Percentiles rank a stretch among this genome's conserved stretches.
Evolutionary conservation across 2,329 filamentous ascomycete species (phyloP).

Genomic region (Ophiocordyceps camponoti-leonardi): DNA sequence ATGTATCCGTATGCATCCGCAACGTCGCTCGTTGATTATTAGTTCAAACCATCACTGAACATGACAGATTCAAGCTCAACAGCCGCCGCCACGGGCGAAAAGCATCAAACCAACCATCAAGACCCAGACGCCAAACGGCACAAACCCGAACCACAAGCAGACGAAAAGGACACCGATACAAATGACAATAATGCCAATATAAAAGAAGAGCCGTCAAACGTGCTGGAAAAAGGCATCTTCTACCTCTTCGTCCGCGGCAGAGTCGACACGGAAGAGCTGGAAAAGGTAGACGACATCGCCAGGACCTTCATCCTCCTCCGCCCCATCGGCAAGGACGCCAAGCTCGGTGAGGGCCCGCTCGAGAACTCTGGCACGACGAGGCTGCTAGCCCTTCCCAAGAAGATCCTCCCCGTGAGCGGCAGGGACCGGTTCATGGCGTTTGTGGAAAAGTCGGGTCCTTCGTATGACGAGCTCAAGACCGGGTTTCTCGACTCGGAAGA

Average conservation of each 20-base stretch:
- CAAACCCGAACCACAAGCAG: background rate
- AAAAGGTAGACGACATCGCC: constrained; percentile 53
- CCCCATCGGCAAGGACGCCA: constrained; percentile 50
- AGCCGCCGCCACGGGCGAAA: constrained; percentile 7
- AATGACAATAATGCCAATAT: too few species aligned
- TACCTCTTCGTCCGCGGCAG: constrained; percentile 81
- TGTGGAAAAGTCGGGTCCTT: constrained; percentile 55
- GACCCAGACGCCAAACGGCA: constrained; percentile 9
- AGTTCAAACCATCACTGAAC: too few species aligned
- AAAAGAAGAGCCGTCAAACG: constrained; percentile 24
- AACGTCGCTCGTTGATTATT: too few species aligned
- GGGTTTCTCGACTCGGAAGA: constrained; percentile 49
- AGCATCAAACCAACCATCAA: constrained; percentile 11
- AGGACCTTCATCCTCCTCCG: constrained; percentile 67
- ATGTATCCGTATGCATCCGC: too few species aligned
- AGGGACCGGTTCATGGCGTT: constrained; percentile 62
- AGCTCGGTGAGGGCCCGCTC: constrained; percentile 33
- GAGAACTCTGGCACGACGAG: constrained; percentile 43
- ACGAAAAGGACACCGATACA: background rate
- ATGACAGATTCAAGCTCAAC: too few species aligned
- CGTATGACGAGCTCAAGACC: constrained; percentile 53
- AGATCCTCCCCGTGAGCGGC: constrained; percentile 53
- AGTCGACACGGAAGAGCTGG: constrained; percentile 54
- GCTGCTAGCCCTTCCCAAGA: constrained; percentile 68
- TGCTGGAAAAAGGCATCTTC: constrained; percentile 76